Base-by-base conservation (phyloP, 192 early-diverging fungal genomes). In the Cetraspora pellucida region DNA sequence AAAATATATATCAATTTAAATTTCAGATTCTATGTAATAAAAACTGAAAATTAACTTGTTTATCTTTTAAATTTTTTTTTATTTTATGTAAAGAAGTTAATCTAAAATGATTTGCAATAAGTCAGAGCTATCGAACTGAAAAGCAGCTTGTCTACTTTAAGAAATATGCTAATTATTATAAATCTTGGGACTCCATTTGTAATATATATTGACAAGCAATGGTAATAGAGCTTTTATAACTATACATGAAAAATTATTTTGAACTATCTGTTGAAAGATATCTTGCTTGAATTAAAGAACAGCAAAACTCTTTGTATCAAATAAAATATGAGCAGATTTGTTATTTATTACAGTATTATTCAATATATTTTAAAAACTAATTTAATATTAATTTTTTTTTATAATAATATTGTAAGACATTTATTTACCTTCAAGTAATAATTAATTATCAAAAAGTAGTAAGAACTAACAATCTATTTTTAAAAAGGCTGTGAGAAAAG, bases 291-390 rank as follows among this genome's bases (percentile, higher is more conserved):
- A 17, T 52, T 49, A 71, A 71, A 71, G 16, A 54, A 71, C 49
- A 71, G 28, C n/a, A 71, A 25, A 47, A 71, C 52, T 47, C 23
- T 8, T 1, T 71, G 52, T 71, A 71, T 71, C 49, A 52, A 54
- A 52, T 71, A 71, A 71, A 71, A 71, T 71, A 28, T 71, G 23
- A 71, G 50, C n/a, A 71, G 69, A 7, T 37, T 37, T 37, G 37
- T 37, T 37, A 37, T 37, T 37, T 37, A 37, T 37, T 37, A 37
- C 1, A 37, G 37, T 37, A 37, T 37, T 37, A 1, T 37, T 37
- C 37, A 7, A 37, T 37, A 7, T 37, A 7, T 37, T 37, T 37
- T 37, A 37, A 37, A 37, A 37, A 37, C 37, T 1, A 37, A 37
- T 37, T 6, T 37, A 37, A 6, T 37, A n/a, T 37, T 37, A 37